These are phyloP conservation scores for Blastocladiella emersonii DNA, from an alignment of 371 early-diverging fungal genomes.

Conservation along the genomic window DNA sequence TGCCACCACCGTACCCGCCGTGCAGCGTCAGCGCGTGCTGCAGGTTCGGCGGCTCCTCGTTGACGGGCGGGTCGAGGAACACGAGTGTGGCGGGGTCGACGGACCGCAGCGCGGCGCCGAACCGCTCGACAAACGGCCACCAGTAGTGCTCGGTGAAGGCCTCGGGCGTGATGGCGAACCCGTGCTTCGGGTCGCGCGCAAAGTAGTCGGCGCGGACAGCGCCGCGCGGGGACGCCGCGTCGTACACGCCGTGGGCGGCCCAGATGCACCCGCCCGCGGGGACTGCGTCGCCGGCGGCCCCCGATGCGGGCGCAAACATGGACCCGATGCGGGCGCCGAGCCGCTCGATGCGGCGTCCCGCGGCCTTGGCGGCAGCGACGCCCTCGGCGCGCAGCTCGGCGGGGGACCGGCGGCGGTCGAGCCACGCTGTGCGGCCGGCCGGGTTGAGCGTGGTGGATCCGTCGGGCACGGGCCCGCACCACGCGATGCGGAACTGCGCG, in stretches of 20 bases:
- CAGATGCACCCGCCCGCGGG: slow-evolving; percentile 44
- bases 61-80: slow-evolving; percentile 52
- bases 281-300: background rate
- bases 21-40: too few relatives aligned
- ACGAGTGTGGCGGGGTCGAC: slow-evolving; percentile 36
- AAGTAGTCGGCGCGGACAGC: slow-evolving; percentile 41
- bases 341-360: too few relatives aligned
- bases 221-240: slow-evolving; percentile 15
- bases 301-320: too few relatives aligned
- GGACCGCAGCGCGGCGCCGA: slow-evolving; percentile 25
- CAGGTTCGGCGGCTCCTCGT: slow-evolving; percentile 33
- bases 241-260: slow-evolving; percentile 54
- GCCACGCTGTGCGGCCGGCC: slow-evolving; percentile 34
- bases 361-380: background rate
- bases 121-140: slow-evolving; percentile 35
- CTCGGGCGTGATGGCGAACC: slow-evolving; percentile 10
- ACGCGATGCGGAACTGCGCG: slow-evolving; percentile 37
- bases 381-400: background rate
- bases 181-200: slow-evolving; percentile 24
- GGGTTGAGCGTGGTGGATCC: slow-evolving; percentile 32
- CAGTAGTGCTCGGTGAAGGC: slow-evolving; percentile 34
- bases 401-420: slow-evolving; percentile 17
- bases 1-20: too few relatives aligned
- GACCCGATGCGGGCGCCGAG: too few relatives aligned
- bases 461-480: slow-evolving; percentile 38